phyloP scores from a whole-genome alignment of 179 eudicot species.

The Nepenthes alata region DNA sequence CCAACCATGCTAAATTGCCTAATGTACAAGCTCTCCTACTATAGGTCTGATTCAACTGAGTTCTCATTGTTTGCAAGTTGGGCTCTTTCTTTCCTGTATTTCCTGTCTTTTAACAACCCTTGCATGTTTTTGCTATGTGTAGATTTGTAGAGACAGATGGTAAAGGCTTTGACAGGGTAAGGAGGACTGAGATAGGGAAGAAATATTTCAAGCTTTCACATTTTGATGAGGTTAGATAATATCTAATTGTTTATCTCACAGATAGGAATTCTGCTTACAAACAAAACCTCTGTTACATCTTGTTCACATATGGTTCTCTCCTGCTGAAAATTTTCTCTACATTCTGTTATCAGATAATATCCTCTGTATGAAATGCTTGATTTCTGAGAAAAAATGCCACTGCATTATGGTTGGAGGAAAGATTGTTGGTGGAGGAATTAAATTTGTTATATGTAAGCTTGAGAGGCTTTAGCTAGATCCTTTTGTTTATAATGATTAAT shows the following conservation, averaged over 20 bases:
- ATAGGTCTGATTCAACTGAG: conserved; percentile 45
- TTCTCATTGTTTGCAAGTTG: not conserved
- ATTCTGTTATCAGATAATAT: too few species aligned
- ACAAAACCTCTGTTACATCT: too few species aligned
- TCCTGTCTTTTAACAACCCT: not conserved
- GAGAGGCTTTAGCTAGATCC: too few species aligned
- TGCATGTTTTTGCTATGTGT: conserved; percentile 9
- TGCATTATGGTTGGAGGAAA: too few species aligned
- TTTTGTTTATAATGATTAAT: too few species aligned
- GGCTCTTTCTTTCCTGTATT: not conserved
- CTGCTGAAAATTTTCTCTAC: too few species aligned
- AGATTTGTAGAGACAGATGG: conserved; percentile 86
- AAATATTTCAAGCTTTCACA: conserved; percentile 77
- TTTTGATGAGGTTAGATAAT: conserved; percentile 70
- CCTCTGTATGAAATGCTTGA: too few species aligned
- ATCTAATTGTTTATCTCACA: not conserved
- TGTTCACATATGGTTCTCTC: too few species aligned
- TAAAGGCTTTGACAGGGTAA: conserved; percentile 77
- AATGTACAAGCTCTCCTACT: conserved; percentile 93
- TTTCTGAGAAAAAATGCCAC: too few species aligned
- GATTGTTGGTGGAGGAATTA: too few species aligned
- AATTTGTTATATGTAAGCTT: too few species aligned
- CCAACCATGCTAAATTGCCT: conserved; percentile 88
- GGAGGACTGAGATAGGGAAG: conserved; percentile 94
- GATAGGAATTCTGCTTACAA: not conserved